phyloP scores from a whole-genome alignment of 83 land plant species.

The Thuja plicata region DNA sequence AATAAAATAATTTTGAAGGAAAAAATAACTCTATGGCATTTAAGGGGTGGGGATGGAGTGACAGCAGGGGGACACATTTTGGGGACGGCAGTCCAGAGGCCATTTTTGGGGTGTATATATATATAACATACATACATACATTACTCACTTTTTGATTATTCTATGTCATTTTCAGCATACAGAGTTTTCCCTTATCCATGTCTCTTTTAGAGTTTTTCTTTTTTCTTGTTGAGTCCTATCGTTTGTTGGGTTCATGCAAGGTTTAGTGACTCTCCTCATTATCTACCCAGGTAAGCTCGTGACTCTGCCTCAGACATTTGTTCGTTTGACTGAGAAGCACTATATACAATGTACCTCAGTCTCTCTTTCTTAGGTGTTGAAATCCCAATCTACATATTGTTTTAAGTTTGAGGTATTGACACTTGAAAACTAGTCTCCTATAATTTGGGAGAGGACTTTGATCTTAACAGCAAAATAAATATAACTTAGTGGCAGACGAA shows the following conservation, averaged over 20 bases:
- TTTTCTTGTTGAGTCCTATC: not conserved
- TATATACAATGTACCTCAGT: too few species aligned
- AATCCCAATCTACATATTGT: not conserved
- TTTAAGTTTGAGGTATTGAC: not conserved
- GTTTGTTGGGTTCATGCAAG: not conserved
- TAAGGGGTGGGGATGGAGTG: too few species aligned
- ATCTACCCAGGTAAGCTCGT: not conserved
- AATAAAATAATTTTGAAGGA: too few species aligned
- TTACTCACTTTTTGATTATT: not conserved
- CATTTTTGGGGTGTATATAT: too few species aligned
- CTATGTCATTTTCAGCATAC: not conserved
- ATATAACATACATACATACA: not conserved
- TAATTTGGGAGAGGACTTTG: not conserved
- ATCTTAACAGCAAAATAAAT: not conserved
- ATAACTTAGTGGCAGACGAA: not conserved
- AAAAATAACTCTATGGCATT: too few species aligned
- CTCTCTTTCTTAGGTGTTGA: not conserved
- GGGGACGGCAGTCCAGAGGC: too few species aligned
- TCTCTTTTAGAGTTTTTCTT: not conserved
- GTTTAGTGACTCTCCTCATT: not conserved
- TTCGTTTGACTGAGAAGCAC: not conserved
- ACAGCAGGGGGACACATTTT: too few species aligned
- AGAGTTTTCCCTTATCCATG: not conserved
- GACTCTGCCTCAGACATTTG: not conserved
- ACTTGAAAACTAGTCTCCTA: not conserved